Base-by-base conservation (phyloP, 345 rosid genomes). In the Lumnitzera racemosa region DNA sequence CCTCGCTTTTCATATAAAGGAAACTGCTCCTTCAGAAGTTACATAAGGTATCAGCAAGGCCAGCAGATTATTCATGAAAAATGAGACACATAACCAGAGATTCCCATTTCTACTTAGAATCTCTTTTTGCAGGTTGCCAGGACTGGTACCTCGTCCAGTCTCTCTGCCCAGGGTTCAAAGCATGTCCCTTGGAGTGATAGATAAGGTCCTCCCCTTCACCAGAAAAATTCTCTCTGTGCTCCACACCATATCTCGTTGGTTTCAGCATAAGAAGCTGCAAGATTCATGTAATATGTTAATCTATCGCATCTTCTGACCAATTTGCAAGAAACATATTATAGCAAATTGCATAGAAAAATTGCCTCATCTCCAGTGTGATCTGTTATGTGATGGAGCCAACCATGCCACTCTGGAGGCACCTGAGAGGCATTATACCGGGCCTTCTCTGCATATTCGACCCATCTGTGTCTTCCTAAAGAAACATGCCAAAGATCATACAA, bases 381-480 rank as follows among this genome's bases (percentile, higher is more conserved):
- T 15, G 97, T 94, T 67, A 94, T 70, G 74, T 52, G 74, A 70
- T 94, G 99, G 64, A 94, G 96, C 99, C 96, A 94, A 15, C 96
- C 95, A n/a, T 94, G 99, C 99, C 99, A 90, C 66, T 94, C 99
- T 4, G 97, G 67, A 65, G 99, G 99, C 64, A 94, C 97, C 80
- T 90, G 97, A 62, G 97, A 94, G 71, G 97, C 97, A 52, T 94
- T 88, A 72, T 90, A 94, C 46, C 95, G 91, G 61, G 70, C 69
- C 74, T 88, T 90, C 47, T 81, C 78, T 7, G 96, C 96, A 55
- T 90, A 90, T 69, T 88, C 99, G 53, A 94, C 96, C 99, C 97
- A 90, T 61, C 95, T 79, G 64, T 90, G 96, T 66, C 99, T 81
- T 67, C 97, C 99, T 90, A 63, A 59, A 71, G 52, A 65, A 50